Conservation (phyloP, 495 filamentous ascomycete genomes). For the Clohesyomyces aquaticus region DNA sequence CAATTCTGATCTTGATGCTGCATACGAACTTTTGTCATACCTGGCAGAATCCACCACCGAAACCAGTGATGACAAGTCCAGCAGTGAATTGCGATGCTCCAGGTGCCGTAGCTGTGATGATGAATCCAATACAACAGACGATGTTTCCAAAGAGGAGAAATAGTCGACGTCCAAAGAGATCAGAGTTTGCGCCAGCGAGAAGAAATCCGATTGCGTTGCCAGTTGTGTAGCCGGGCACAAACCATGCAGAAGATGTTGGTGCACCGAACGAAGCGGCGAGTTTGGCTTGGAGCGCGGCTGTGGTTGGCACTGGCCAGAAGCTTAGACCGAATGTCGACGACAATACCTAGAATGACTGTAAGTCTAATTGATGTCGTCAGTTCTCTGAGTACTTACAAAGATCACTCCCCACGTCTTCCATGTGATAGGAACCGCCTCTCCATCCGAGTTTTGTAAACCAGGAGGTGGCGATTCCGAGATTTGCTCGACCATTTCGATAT, state of each 20-base stretch:
- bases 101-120: slow-evolving; percentile 36
- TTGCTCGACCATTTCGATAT: slow-evolving; percentile 29
- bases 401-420: slow-evolving; percentile 43
- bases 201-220: slow-evolving; percentile 40
- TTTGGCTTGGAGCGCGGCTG: slow-evolving; percentile 35
- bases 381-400: slow-evolving; percentile 32
- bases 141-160: slow-evolving; percentile 40
- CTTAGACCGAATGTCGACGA: slow-evolving; percentile 38
- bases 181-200: slow-evolving; percentile 40
- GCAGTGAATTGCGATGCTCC: slow-evolving; percentile 38
- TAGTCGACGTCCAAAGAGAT: slow-evolving; percentile 42
- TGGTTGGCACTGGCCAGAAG: slow-evolving; percentile 41
- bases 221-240: slow-evolving; percentile 37
- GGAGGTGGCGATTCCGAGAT: slow-evolving; percentile 11
- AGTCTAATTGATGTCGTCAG: not conserved
- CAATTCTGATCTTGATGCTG: no score
- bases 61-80: slow-evolving; percentile 40
- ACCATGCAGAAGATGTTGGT: slow-evolving; percentile 26
- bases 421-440: slow-evolving; percentile 31
- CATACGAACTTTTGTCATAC: slow-evolving; percentile 40
- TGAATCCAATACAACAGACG: slow-evolving; percentile 37
- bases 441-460: slow-evolving; percentile 1
- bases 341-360: slow-evolving; percentile 21
- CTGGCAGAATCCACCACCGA: slow-evolving; percentile 43
- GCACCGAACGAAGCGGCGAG: slow-evolving; percentile 11